phyloP scores from a whole-genome alignment of 2,329 filamentous ascomycete genomes.

The Fusarium goolgardi region DNA sequence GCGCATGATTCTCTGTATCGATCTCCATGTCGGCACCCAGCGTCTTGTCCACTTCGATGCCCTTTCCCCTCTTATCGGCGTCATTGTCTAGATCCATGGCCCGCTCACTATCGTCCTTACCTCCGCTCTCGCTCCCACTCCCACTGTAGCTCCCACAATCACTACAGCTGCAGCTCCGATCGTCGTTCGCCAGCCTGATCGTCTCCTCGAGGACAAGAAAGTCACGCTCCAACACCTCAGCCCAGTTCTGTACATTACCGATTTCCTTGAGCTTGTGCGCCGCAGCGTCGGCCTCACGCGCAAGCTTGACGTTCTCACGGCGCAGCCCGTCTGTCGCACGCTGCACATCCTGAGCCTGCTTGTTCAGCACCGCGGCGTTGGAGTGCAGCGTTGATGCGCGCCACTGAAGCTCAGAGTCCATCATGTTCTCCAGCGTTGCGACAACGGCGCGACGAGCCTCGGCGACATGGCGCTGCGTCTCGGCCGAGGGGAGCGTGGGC shows the following conservation, averaged over 20 bases:
- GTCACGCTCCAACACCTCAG: constrained; percentile 79
- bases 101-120: constrained; percentile 31
- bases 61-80: constrained; percentile 13
- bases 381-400: constrained; percentile 76
- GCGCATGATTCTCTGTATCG: constrained; percentile 40
- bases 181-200: constrained; percentile 63
- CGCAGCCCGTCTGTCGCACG: constrained; percentile 70
- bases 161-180: constrained; percentile 55
- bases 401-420: constrained; percentile 74
- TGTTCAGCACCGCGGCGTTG: constrained; percentile 72
- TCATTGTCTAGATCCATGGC: constrained; percentile 39
- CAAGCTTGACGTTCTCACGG: constrained; percentile 73
- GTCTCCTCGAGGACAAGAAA: constrained; percentile 74
- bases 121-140: constrained; percentile 41
- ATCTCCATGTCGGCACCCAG: constrained; percentile 39
- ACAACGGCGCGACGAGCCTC: constrained; percentile 70
- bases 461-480: constrained; percentile 61
- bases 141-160: constrained; percentile 52
- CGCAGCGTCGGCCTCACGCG: constrained; percentile 71
- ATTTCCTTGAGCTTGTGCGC: constrained; percentile 78
- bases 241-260: constrained; percentile 88
- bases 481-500: constrained; percentile 55
- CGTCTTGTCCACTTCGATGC: constrained; percentile 28
- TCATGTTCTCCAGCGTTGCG: constrained; percentile 74
- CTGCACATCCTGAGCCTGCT: constrained; percentile 74